Conservation (phyloP, 331 rosid genomes). For the Saraca asoca region DNA sequence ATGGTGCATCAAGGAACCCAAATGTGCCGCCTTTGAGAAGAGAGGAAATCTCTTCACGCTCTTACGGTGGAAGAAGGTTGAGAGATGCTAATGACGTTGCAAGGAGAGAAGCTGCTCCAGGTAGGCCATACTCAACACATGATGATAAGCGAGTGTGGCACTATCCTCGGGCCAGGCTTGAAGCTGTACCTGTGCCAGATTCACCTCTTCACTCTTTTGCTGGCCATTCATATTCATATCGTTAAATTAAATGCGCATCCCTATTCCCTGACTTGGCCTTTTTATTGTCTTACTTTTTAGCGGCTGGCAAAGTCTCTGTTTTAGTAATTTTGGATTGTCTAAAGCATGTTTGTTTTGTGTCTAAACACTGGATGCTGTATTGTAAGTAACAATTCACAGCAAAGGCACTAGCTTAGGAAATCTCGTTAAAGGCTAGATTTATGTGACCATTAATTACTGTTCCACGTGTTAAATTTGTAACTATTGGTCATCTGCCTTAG, state of each 20-base stretch:
- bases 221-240: slow-evolving; percentile 55
- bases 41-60: slow-evolving; percentile 52
- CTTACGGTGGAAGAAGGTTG: slow-evolving; percentile 50
- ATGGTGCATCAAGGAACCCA: slow-evolving; percentile 47
- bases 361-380: too few relatives aligned
- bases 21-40: slow-evolving; percentile 52
- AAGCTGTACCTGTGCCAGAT: slow-evolving; percentile 44
- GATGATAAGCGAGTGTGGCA: slow-evolving; percentile 42
- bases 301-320: too few relatives aligned
- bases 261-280: neutral
- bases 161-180: slow-evolving; percentile 39
- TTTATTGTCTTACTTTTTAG: neutral
- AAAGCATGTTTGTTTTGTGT: too few relatives aligned
- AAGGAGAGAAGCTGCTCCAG: slow-evolving; percentile 55
- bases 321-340: too few relatives aligned
- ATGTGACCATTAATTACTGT: too few relatives aligned
- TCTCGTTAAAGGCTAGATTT: too few relatives aligned
- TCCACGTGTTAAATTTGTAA: too few relatives aligned
- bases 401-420: too few relatives aligned
- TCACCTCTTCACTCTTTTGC: slow-evolving; percentile 74
- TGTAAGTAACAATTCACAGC: too few relatives aligned
- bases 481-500: too few relatives aligned
- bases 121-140: slow-evolving; percentile 59
- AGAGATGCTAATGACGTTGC: slow-evolving; percentile 45
- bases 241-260: slow-evolving; percentile 31